Percentiles rank a stretch among this genome's conserved stretches.
Conservation (phyloP, 2,329 filamentous ascomycete genomes). For the Colletotrichum australisinense region DNA sequence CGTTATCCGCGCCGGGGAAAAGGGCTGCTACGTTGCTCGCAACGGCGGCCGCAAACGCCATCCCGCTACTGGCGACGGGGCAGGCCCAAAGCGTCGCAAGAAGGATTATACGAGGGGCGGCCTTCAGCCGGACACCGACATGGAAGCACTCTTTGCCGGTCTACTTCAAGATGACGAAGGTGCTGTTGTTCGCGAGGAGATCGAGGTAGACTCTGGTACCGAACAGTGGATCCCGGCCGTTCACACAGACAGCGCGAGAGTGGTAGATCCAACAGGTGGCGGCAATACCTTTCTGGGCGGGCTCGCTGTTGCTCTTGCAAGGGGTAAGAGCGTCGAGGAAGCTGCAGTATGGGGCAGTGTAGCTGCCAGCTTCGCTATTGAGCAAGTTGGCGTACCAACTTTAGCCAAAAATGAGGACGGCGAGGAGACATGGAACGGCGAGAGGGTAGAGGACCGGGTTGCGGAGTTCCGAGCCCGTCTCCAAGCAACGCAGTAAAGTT, state of each 20-base stretch:
- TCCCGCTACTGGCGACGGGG: slow-evolving; percentile 39
- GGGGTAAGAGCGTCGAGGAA: slow-evolving; percentile 71
- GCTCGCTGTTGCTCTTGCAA: slow-evolving; percentile 67
- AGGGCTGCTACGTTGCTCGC: slow-evolving; percentile 75
- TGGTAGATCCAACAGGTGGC: slow-evolving; percentile 93
- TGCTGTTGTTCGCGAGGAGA: slow-evolving; percentile 65
- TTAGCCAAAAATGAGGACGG: slow-evolving; percentile 58
- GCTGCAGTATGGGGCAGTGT: slow-evolving; percentile 84
- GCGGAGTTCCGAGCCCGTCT: slow-evolving; percentile 60
- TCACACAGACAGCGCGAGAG: slow-evolving; percentile 64
- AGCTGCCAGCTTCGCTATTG: slow-evolving; percentile 91
- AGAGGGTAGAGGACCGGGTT: slow-evolving; percentile 63
- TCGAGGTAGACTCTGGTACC: slow-evolving; percentile 72
- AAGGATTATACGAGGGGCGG: slow-evolving; percentile 62
- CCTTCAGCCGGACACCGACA: slow-evolving; percentile 70
- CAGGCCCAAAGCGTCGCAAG: slow-evolving; percentile 49
- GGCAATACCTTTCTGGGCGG: slow-evolving; percentile 88
- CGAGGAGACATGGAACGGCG: slow-evolving; percentile 72
- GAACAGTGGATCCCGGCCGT: slow-evolving; percentile 84
- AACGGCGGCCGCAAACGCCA: slow-evolving; percentile 65
- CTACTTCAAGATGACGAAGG: slow-evolving; percentile 66
- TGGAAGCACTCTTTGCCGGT: slow-evolving; percentile 71
- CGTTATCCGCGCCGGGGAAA: slow-evolving; percentile 77
- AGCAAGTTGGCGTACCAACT: slow-evolving; percentile 87
- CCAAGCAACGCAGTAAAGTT: neutral